Base-by-base conservation (phyloP, 2,329 filamentous ascomycete genomes). In the Bipolaris sorokiniana region DNA sequence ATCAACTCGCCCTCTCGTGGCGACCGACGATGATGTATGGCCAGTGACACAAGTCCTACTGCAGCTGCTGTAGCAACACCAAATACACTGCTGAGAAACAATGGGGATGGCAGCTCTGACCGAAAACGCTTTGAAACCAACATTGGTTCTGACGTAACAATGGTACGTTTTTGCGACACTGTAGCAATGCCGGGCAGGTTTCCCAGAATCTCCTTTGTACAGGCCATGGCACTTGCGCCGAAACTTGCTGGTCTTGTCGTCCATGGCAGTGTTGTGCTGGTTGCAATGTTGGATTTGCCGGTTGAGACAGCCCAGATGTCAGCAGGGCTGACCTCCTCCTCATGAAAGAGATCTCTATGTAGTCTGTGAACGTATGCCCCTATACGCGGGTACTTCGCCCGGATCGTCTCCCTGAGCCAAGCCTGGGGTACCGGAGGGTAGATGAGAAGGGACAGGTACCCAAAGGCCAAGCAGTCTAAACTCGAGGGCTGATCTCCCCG, bases 381-480 rank as follows among this genome's bases (percentile, higher is more conserved):
- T 33, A 82, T 68, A 37, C 66, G 70, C 16, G 73, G 72, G 58
- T 78, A 80, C 55, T 85, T 84, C 20, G 73, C 75, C 52, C 78
- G 73, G 69, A 90, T 80, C 0, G 82, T 81, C 48, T 86, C 82
- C 56, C 80, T 78, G 5, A 90, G 76, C 87, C 87, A 91, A 16
- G 83, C 75, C 52, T 87, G 84, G 15, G 87, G 85, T 20, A 90
- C 72, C 7, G 83, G 76, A 0, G 88, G 84, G 22, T 84, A 81
- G 1, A 89, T 80, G 80, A 95, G 90, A 48, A 97, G 78, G 1
- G 86, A 83, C 34, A 98, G 79, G 73, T 96, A 96, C 10, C 88
- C 95, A 67, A 91, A 86, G 0, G 87, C 88, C 45, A 97, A 75
- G 71, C 91, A 97, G 75, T 97, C 93, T 22, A 96, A 77, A 52